Percentiles rank a stretch among this genome's conserved stretches.
These are phyloP conservation scores for Penicillium argentinense DNA, from an alignment of 495 filamentous ascomycete species.

Conservation along the genomic window DNA sequence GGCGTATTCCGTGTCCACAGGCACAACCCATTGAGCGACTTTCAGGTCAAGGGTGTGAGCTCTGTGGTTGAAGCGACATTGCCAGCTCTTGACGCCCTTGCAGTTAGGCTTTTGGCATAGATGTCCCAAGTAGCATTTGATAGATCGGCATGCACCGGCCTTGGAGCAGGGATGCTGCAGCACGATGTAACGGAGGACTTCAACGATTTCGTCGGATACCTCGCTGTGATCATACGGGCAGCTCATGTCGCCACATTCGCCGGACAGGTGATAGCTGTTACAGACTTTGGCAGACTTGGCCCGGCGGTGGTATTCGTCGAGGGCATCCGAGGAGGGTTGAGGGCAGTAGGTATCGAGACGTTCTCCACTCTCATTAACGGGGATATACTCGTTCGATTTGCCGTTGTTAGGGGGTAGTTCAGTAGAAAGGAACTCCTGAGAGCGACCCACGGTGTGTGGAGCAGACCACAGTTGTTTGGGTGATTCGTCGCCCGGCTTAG, in stretches of 20 bases:
- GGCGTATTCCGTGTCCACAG: constrained; percentile 18
- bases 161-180: constrained; percentile 37
- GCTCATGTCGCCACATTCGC: constrained; percentile 33
- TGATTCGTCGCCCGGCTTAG: constrained; percentile 20
- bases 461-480: constrained; percentile 19
- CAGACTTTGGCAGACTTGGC: constrained; percentile 40
- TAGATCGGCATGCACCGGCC: constrained; percentile 35
- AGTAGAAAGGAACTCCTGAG: constrained; percentile 24
- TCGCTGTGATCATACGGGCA: constrained; percentile 43
- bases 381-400: constrained; percentile 33
- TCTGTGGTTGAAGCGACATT: constrained; percentile 35
- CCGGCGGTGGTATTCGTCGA: constrained; percentile 33
- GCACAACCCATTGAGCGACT: constrained; percentile 28
- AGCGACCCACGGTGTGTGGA: constrained; percentile 18
- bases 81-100: constrained; percentile 33
- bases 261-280: constrained; percentile 43
- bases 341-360: constrained; percentile 41
- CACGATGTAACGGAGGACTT: constrained; percentile 39
- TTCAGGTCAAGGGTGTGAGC: constrained; percentile 34
- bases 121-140: constrained; percentile 47
- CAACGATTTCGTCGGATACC: constrained; percentile 29
- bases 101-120: constrained; percentile 45
- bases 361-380: constrained; percentile 46
- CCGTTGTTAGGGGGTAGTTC: constrained; percentile 23
- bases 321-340: constrained; percentile 25